phyloP scores from a whole-genome alignment of 106 monocot species.

The Xerophyta viscosa region DNA sequence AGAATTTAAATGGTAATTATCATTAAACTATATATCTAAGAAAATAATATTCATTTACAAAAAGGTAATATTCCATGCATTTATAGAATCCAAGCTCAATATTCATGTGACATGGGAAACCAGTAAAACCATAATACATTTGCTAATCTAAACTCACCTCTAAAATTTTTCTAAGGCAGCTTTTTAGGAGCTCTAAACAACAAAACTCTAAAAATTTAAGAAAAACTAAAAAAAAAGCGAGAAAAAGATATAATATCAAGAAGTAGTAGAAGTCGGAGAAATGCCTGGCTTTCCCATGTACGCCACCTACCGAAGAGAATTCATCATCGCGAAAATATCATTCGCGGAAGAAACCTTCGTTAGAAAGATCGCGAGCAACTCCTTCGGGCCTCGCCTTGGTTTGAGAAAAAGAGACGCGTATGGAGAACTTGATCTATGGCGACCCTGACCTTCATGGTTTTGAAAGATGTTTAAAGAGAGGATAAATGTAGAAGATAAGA shows the following conservation, averaged over 20 bases:
- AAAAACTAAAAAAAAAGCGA: neutral
- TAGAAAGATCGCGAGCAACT: neutral
- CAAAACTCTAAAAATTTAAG: neutral
- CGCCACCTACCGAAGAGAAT: constrained; percentile 22
- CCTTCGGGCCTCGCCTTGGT: neutral
- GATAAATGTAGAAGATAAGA: neutral
- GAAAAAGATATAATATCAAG: neutral
- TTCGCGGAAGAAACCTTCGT: neutral
- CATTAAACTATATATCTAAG: no score
- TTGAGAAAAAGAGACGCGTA: no score
- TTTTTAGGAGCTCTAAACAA: no score
- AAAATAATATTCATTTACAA: neutral
- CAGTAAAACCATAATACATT: constrained; percentile 18
- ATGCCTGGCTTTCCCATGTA: constrained; percentile 55
- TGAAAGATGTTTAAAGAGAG: neutral
- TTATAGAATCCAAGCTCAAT: no score
- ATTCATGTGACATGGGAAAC: constrained; percentile 3
- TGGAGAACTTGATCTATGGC: no score
- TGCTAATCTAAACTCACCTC: constrained; percentile 8
- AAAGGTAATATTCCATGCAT: no score
- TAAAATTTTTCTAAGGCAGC: no score
- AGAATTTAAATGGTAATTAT: no score
- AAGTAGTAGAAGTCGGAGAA: neutral
- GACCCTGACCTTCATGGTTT: constrained; percentile 11
- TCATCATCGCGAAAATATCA: constrained; percentile 9